Percentiles rank a stretch among this genome's conserved stretches.
phyloP scores from a whole-genome alignment of 495 filamentous ascomycete species.

The Apiosordaria backusii region DNA sequence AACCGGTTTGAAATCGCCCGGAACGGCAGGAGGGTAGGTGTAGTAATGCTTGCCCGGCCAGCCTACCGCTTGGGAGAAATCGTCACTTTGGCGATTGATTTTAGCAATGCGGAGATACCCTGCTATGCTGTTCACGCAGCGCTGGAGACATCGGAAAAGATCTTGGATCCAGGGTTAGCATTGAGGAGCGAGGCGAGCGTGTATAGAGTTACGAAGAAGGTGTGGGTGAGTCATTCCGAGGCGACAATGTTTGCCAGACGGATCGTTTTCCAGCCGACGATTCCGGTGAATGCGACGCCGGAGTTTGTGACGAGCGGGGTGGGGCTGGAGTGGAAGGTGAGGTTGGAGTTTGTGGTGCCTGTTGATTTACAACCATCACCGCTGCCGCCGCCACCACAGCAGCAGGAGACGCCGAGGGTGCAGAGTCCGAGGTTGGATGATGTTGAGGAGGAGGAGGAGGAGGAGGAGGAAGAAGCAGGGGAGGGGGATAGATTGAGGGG shows the following conservation, averaged over 20 bases:
- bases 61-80: slow-evolving; percentile 88
- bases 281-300: slow-evolving; percentile 77
- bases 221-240: slow-evolving; percentile 72
- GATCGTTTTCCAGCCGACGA: slow-evolving; percentile 74
- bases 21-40: slow-evolving; percentile 77
- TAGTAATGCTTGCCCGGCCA: slow-evolving; percentile 83
- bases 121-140: slow-evolving; percentile 76
- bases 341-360: slow-evolving; percentile 81
- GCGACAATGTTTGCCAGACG: slow-evolving; percentile 74
- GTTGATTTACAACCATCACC: slow-evolving; percentile 17
- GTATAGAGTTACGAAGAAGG: slow-evolving; percentile 74
- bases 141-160: slow-evolving; percentile 74
- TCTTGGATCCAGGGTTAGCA: slow-evolving; percentile 67
- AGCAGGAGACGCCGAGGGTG: not conserved
- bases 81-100: slow-evolving; percentile 77
- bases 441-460: slow-evolving; percentile 11
- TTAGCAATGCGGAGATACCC: slow-evolving; percentile 65
- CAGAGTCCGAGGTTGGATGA: not conserved
- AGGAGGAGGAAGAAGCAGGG: slow-evolving; percentile 18
- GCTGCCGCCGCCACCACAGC: slow-evolving; percentile 22
- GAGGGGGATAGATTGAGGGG: slow-evolving; percentile 1
- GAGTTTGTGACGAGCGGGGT: slow-evolving; percentile 87
- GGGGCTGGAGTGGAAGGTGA: slow-evolving; percentile 76
- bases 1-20: slow-evolving; percentile 95
- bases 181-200: slow-evolving; percentile 82